These are phyloP conservation scores for Lophiotrema nucula DNA, from an alignment of 495 filamentous ascomycete genomes.

Conservation along the genomic window DNA sequence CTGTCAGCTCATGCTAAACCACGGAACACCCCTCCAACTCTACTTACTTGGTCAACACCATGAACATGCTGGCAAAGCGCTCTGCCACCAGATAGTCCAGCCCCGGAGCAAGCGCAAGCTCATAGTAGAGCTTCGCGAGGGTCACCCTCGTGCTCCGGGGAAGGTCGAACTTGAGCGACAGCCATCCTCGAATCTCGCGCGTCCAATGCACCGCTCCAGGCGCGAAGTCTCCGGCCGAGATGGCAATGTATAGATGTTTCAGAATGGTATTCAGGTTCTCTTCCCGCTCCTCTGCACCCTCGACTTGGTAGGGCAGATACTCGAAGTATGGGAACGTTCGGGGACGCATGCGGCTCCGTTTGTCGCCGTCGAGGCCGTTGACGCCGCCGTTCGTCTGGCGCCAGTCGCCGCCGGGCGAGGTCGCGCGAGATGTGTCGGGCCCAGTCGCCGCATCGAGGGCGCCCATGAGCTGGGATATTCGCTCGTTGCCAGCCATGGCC, in stretches of 20 bases:
- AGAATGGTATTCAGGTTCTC: slow-evolving; percentile 78
- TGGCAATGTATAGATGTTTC: slow-evolving; percentile 84
- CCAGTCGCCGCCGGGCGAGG: slow-evolving; percentile 65
- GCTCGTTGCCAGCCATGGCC: slow-evolving; percentile 40
- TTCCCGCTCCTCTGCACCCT: slow-evolving; percentile 71
- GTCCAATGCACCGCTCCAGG: slow-evolving; percentile 97
- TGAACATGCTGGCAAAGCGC: slow-evolving; percentile 94
- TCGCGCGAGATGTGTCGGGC: slow-evolving; percentile 59
- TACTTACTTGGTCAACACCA: slow-evolving; percentile 84
- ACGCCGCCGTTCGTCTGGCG: slow-evolving; percentile 50
- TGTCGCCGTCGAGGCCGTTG: slow-evolving; percentile 51
- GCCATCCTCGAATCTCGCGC: slow-evolving; percentile 90
- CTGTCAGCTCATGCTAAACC: slow-evolving; percentile 32
- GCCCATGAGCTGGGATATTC: slow-evolving; percentile 37
- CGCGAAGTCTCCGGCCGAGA: slow-evolving; percentile 89
- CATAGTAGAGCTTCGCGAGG: slow-evolving; percentile 89
- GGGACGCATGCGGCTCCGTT: slow-evolving; percentile 66
- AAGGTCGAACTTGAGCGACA: slow-evolving; percentile 94
- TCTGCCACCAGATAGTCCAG: slow-evolving; percentile 79
- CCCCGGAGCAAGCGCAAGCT: slow-evolving; percentile 86
- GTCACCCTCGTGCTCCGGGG: slow-evolving; percentile 75
- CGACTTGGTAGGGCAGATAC: slow-evolving; percentile 82
- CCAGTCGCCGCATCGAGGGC: slow-evolving; percentile 30
- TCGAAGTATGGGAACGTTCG: slow-evolving; percentile 90
- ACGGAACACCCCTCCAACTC: not conserved